phyloP scores from a whole-genome alignment of 371 early-diverging fungal species.

The Rhizopus sp. region DNA sequence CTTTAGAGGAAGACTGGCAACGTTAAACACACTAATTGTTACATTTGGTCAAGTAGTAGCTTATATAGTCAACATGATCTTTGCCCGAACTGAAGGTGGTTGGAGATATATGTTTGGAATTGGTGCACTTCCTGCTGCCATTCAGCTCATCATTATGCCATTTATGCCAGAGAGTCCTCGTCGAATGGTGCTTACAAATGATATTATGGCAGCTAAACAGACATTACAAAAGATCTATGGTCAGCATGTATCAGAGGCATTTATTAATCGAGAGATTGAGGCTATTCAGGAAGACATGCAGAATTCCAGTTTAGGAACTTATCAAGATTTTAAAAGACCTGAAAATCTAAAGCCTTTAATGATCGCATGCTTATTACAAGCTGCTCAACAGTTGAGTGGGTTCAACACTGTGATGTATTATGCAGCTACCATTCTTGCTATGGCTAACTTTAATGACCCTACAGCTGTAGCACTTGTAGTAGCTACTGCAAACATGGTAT shows the following conservation, averaged over 20 bases:
- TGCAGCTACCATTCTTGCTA: conserved; percentile 60
- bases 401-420: conserved; percentile 72
- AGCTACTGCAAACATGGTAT: conserved; percentile 57
- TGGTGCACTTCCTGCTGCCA: conserved; percentile 37
- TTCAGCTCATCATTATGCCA: conserved; percentile 41
- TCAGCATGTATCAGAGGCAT: conserved; percentile 31
- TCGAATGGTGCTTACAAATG: conserved; percentile 41
- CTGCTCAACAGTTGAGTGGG: conserved; percentile 63
- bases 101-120: conserved; percentile 68
- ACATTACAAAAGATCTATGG: conserved; percentile 52
- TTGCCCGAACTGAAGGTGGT: conserved; percentile 46
- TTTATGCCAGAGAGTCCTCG: conserved; percentile 57
- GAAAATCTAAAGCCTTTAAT: conserved; percentile 53
- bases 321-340: conserved; percentile 40
- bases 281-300: conserved; percentile 44
- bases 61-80: conserved; percentile 52
- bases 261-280: conserved; percentile 46
- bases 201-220: conserved; percentile 30
- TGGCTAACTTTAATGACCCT: conserved; percentile 61
- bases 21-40: conserved; percentile 54
- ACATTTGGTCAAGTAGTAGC: conserved; percentile 62
- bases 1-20: conserved; percentile 54
- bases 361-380: conserved; percentile 58
- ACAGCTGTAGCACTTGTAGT: conserved; percentile 57
- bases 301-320: conserved; percentile 35